Base-by-base conservation (phyloP, 768 basidiomycete species). In the Suillus plorans region DNA sequence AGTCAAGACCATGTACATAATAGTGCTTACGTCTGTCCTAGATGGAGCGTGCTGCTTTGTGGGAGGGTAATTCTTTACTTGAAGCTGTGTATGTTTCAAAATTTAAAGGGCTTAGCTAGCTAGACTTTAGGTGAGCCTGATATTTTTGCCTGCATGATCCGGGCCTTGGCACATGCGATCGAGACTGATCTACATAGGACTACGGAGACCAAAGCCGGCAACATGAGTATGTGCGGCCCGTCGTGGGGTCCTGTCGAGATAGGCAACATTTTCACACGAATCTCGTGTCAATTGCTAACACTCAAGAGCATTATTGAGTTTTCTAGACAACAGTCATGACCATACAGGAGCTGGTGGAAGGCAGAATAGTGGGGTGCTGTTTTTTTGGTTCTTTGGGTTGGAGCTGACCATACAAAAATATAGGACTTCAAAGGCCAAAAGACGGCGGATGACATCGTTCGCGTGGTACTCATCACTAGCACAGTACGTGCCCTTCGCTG, bases 351-450 rank as follows among this genome's bases (percentile, higher is more conserved):
- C 61, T 74, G 50, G 12, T 76, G 62, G 75, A 76, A 45, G 75
- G 76, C 20, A 76, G 68, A 69, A 76, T 76, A 10, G 75, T 73
- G 25, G 56, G 75, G 3, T 42, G 57, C 12, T 14, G n/a, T 31
- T 31, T 10, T 22, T n/a, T 1, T 10, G 1, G 37, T 57, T 20
- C 1, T 3, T 6, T 37, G 4, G 53, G 6, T 61, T 1, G 1
- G 10, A 18, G 5, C 58, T 39, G 64, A 76, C 56, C 31, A 36
- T 16, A 9, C 39, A 20, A 1, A 5, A 22, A 22, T 56, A 16
- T 61, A 76, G 75, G 75, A 76, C 59, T 76, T 77, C 66, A 64
- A 75, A 67, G 75, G 75, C 18, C 74, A 76, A 55, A 73, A 68
- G 67, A 69, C 61, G 47, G 65, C 50, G 5, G 75, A 77, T 60